Base-by-base conservation (phyloP, 2,329 filamentous ascomycete genomes). In the Fusarium redolens region DNA sequence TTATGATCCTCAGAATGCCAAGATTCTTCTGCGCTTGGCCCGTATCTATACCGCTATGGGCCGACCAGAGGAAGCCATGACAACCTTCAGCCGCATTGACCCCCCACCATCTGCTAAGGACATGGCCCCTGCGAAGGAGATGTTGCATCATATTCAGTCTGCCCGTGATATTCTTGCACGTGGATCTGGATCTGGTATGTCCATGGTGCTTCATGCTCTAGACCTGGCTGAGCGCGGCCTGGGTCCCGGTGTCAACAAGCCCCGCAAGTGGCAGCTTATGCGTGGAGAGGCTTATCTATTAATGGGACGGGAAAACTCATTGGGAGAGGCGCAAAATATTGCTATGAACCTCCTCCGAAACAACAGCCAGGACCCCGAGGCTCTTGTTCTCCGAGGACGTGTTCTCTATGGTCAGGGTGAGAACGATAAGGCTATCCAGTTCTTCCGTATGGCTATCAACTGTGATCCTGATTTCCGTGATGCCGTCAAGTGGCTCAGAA, bases 341-440 rank as follows among this genome's bases (percentile, higher is more conserved):
- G 95, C 95, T 77, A 97, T 98, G 90, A 90, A 89, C 5, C 84
- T 99, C 76, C 87, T 99, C 70, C 91, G 96, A 59, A 87, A 89
- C 79, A 98, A 98, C 85, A 94, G 87, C 81, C 92, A 96, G 80
- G 96, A 99, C 79, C 95, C 96, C 4, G 96, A 99, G 83, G 96
- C 96, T 3, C 86, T 99, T 72, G 93, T 98, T 10, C 89, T 99
- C 57, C 91, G 96, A 52, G 96, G 96, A 30, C 91, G 95, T 71
- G 92, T 94, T 20, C 88, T 97, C 55, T 98, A 98, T 78, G 92
- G 91, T 7, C 93, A 96, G 80, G 96, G 96, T 35, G 96, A 99
- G 76, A 97, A 97, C 78, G 93, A 97, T 5, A 97, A 98, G 86
- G 96, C 96, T 4, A 89, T 97, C 47, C 93, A 96, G 80, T 93